Evolutionary conservation across 2,329 filamentous ascomycete genomes (phyloP).

Genomic region (Dactylellina sp.): DNA sequence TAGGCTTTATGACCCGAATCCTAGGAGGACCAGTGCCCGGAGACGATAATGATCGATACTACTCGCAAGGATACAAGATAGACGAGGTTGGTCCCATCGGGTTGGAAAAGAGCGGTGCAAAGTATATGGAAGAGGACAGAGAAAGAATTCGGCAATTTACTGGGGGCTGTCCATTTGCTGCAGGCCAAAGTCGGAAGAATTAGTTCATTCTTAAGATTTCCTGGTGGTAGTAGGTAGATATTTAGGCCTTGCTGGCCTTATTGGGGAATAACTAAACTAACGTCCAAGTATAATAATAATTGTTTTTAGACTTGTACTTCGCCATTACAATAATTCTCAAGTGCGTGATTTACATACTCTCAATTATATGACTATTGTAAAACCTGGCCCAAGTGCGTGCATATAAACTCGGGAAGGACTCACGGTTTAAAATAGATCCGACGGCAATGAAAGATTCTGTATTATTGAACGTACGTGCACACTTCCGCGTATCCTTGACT

Average conservation of each 20-base stretch:
- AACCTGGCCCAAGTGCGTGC: no score
- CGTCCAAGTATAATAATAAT: no score
- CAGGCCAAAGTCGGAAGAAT: neutral
- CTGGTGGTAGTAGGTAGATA: no score
- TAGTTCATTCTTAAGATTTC: neutral
- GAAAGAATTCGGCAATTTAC: constrained; percentile 2
- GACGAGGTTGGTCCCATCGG: constrained; percentile 58
- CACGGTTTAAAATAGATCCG: constrained; percentile 11
- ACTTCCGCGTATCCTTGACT: constrained; percentile 16
- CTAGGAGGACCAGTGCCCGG: constrained; percentile 67
- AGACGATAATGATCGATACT: constrained; percentile 66
- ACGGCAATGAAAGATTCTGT: constrained; percentile 18
- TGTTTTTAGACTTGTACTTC: no score
- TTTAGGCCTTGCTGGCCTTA: no score
- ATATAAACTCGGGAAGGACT: constrained; percentile 16
- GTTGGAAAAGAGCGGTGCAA: constrained; percentile 3
- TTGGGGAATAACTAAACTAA: no score
- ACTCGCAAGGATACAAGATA: constrained; percentile 67
- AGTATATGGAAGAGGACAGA: constrained; percentile 18
- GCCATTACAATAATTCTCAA: no score
- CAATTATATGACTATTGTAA: no score
- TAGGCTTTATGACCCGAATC: constrained; percentile 67
- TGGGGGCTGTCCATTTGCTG: constrained; percentile 9
- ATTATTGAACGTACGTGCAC: constrained; percentile 29
- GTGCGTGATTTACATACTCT: no score